Evolutionary conservation across 2,329 filamentous ascomycete species (phyloP).

Genomic region (Huntiella abstrusa): DNA sequence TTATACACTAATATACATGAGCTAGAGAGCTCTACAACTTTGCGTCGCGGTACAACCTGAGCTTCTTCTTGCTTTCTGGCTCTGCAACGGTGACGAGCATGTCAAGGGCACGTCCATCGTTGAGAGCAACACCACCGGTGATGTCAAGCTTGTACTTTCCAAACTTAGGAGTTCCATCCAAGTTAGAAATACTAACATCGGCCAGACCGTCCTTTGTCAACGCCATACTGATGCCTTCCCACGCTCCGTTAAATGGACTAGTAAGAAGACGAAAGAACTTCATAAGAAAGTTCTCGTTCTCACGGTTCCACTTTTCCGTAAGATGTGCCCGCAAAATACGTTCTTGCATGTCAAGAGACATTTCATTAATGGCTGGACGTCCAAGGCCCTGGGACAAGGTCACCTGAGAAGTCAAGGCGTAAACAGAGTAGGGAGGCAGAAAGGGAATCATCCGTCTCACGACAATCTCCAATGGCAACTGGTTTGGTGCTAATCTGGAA

Average conservation of each 20-base stretch:
- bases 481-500: constrained; percentile 4
- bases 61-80: constrained; percentile 1
- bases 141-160: constrained; percentile 39
- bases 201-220: constrained; percentile 16
- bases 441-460: constrained; percentile 32
- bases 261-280: constrained; percentile 34
- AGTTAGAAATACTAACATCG: too few relatives aligned
- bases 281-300: constrained; percentile 36
- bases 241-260: constrained; percentile 23
- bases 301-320: constrained; percentile 27
- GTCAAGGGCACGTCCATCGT: constrained; percentile 39
- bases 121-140: constrained; percentile 36
- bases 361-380: constrained; percentile 21
- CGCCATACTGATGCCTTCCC: constrained; percentile 28
- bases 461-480: constrained; percentile 33
- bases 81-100: constrained; percentile 23
- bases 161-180: constrained; percentile 17
- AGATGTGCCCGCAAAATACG: constrained; percentile 20
- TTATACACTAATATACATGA: too few relatives aligned
- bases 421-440: constrained; percentile 24
- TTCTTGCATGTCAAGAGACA: constrained; percentile 19
- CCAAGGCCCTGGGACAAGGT: constrained; percentile 20
- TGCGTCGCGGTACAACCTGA: constrained; percentile 8
- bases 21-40: neutral
- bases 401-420: constrained; percentile 19